A percentile compares a stretch with the other conserved stretches of the same genome.
These are phyloP conservation scores for Aspergillus sp. DNA, from an alignment of 2,329 filamentous ascomycete species.

Conservation along the genomic window DNA sequence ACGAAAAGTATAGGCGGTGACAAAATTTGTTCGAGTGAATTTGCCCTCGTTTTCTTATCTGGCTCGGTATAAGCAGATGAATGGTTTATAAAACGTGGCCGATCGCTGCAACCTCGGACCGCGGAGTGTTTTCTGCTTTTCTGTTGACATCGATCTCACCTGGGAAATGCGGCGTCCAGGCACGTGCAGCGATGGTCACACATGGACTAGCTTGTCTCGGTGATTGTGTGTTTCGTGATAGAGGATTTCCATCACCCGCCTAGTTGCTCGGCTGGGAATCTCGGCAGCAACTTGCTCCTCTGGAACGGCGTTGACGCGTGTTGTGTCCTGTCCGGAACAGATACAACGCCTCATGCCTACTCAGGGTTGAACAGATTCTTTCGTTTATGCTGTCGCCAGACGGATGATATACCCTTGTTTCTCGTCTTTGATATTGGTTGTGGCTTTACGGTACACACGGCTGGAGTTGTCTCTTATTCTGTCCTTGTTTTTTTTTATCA, in stretches of 20 bases:
- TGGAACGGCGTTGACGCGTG: not conserved
- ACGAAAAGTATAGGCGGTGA: not conserved
- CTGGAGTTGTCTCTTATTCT: conserved; percentile 1
- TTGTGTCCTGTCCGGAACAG: conserved; percentile 11
- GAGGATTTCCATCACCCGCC: not conserved
- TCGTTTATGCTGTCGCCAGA: conserved; percentile 3
- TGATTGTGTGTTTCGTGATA: conserved; percentile 1
- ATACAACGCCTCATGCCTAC: not conserved
- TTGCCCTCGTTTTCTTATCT: not conserved
- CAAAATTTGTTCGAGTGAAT: not conserved
- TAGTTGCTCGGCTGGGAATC: conserved; percentile 1
- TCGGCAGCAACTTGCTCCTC: not conserved
- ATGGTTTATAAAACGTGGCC: not conserved
- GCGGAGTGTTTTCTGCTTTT: conserved; percentile 1
- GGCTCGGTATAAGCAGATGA: not conserved
- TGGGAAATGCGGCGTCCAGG: conserved; percentile 5
- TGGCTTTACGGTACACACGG: not conserved
- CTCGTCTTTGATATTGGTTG: not conserved
- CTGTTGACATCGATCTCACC: not conserved
- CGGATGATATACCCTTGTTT: conserved; percentile 12
- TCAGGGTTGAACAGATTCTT: conserved; percentile 1
- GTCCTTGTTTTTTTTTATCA: not conserved
- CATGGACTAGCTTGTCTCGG: not conserved
- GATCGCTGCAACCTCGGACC: not conserved
- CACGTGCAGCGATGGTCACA: not conserved